Base-by-base conservation (phyloP, 2,329 filamentous ascomycete species). In the Rasamsonia emersonii region DNA sequence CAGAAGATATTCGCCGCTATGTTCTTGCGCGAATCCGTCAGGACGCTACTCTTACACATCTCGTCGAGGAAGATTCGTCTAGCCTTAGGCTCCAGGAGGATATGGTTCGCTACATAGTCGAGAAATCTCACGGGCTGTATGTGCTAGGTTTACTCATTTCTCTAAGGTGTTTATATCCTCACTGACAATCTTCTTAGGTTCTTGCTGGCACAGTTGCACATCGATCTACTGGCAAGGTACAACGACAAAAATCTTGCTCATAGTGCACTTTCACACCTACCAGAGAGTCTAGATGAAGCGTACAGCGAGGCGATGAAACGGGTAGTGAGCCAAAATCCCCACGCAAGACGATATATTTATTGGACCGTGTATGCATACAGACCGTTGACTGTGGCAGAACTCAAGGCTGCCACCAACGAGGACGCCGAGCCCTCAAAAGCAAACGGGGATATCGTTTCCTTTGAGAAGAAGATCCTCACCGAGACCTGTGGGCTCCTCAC, bases 221-320 rank as follows among this genome's bases (percentile, higher is more conserved):
- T 56, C 8, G 51, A 54, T 28, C 23, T 53, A 2, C 26, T 56
- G 4, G 43, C 47, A 1, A 43, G 42, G 19, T 53, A 38, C 21
- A 41, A 21, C 0, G 45, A 53, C 24, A 27, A 35, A 5, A 36
- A 18, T 18, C 26, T 51, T 1, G 40, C 51, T 9, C 33, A 54
- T 30, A 38, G 36, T 26, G 43, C 50, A 0, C 39, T 55, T 2
- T 5, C 32, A 1, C 47, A 53, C 18, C 24, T 55, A 2, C 50
- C 52, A 0, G 45, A 51, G 16, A 54, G 30, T 13, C 30, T 55
- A 1, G 44, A 13, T 13, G 52, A 55, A 3, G 46, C 51, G 3
- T 55, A 55, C 16, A 48, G 43, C 1, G 52, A 55, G 29, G 32
- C 48, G 1, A 53, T 55, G 50, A 54, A 45, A 4, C 46, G 43